Evolutionary conservation across 768 basidiomycete genomes (phyloP).

Genomic region (Collybiopsis confluens): DNA sequence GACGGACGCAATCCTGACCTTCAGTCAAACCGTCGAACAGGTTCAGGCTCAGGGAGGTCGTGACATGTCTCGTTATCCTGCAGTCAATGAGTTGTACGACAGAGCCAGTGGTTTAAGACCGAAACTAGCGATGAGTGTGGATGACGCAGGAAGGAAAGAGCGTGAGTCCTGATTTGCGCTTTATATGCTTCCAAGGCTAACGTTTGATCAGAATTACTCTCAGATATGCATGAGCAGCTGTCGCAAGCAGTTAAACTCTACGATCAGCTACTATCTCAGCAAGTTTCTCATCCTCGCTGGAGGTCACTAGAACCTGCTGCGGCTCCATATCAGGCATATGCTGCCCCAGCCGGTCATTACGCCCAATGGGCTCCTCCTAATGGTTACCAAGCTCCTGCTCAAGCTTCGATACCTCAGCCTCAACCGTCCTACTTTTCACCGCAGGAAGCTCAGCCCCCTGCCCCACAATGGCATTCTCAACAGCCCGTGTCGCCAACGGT

Average conservation of each 20-base stretch:
- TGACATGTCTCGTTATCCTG: slow-evolving; percentile 79
- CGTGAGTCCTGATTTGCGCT: slow-evolving; percentile 36
- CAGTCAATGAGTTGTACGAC: slow-evolving; percentile 79
- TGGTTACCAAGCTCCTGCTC: slow-evolving; percentile 16
- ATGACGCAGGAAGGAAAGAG: slow-evolving; percentile 84
- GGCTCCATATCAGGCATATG: slow-evolving; percentile 27
- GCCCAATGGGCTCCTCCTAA: slow-evolving; percentile 30
- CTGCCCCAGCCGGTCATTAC: slow-evolving; percentile 22
- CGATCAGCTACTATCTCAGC: slow-evolving; percentile 81
- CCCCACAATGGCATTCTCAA: slow-evolving; percentile 14
- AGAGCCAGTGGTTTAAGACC: slow-evolving; percentile 76
- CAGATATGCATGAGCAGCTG: slow-evolving; percentile 93
- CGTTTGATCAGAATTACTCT: slow-evolving; percentile 60
- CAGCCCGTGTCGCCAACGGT: slow-evolving; percentile 15
- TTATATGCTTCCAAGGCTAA: background rate
- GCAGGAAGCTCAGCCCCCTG: slow-evolving; percentile 9
- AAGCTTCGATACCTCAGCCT: slow-evolving; percentile 13
- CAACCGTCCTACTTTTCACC: slow-evolving; percentile 18
- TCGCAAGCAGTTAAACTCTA: slow-evolving; percentile 91
- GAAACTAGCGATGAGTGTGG: slow-evolving; percentile 78
- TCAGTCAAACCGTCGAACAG: slow-evolving; percentile 87
- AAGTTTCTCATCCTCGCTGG: slow-evolving; percentile 73
- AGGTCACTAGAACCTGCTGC: slow-evolving; percentile 31
- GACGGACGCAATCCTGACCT: slow-evolving; percentile 82
- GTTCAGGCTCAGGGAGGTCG: slow-evolving; percentile 72